Conservation (phyloP, 2,329 filamentous ascomycete species). For the Metarhizium rileyi region DNA sequence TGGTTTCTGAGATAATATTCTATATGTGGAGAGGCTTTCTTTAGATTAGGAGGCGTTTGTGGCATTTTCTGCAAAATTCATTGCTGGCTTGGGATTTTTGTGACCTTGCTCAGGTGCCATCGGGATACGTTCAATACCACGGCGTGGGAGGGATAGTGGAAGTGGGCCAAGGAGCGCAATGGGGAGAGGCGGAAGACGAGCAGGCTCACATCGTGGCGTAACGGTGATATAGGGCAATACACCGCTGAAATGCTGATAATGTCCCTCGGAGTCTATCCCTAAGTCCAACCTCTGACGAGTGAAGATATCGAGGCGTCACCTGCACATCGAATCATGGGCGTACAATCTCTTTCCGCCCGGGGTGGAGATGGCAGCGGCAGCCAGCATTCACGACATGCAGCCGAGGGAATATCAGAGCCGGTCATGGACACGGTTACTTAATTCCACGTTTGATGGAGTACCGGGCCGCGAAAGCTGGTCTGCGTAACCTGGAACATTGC, state of each 20-base stretch:
- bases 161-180: not conserved
- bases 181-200: not conserved
- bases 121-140: conserved; percentile 1
- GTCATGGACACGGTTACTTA: not conserved
- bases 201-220: conserved; percentile 2
- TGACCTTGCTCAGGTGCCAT: not conserved
- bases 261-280: not conserved
- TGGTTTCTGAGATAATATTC: not conserved
- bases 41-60: not conserved
- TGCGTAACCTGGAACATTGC: not conserved
- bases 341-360: not conserved
- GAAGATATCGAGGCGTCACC: not conserved
- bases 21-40: not conserved
- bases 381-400: not conserved
- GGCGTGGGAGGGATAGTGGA: not conserved
- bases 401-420: not conserved
- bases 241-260: not conserved
- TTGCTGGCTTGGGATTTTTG: not conserved
- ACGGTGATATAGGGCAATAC: not conserved
- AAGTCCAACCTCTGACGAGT: not conserved
- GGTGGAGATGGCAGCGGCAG: not conserved
- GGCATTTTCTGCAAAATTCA: not conserved
- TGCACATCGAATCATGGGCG: not conserved
- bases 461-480: not conserved
- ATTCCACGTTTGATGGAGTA: not conserved